phyloP scores from a whole-genome alignment of 2,329 filamentous ascomycete genomes.

The Raffaelea albimanens region DNA sequence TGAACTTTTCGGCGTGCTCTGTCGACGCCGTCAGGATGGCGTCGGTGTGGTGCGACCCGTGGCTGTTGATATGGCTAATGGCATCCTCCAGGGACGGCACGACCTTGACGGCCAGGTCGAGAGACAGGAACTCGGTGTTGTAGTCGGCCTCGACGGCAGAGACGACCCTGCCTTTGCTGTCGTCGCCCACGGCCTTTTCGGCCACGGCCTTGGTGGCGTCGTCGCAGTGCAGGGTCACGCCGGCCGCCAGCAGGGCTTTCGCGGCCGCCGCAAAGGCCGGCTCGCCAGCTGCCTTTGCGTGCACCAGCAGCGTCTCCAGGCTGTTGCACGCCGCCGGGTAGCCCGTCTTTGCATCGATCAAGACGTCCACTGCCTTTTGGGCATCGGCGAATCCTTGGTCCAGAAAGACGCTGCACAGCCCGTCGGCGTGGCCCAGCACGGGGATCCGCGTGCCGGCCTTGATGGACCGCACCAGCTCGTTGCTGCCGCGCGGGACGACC shows the following conservation, averaged over 20 bases:
- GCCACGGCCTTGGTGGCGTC: conserved; percentile 48
- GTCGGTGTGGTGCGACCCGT: conserved; percentile 93
- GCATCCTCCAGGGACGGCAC: conserved; percentile 61
- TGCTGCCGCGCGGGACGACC: conserved; percentile 85
- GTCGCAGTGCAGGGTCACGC: conserved; percentile 80
- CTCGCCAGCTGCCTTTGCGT: conserved; percentile 59
- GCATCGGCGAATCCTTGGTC: conserved; percentile 56
- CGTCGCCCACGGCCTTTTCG: conserved; percentile 16
- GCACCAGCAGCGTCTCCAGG: conserved; percentile 82
- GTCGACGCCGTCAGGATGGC: conserved; percentile 67
- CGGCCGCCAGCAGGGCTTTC: conserved; percentile 60
- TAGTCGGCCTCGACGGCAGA: conserved; percentile 64
- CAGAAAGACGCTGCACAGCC: conserved; percentile 80
- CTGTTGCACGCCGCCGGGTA: conserved; percentile 96
- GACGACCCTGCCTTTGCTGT: conserved; percentile 34
- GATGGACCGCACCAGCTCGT: conserved; percentile 82
- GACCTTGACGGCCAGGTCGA: conserved; percentile 75
- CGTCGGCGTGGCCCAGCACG: conserved; percentile 91
- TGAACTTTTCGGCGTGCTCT: conserved; percentile 67
- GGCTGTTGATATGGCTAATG: conserved; percentile 79
- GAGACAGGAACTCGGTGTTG: conserved; percentile 79
- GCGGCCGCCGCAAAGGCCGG: conserved; percentile 58
- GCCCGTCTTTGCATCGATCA: conserved; percentile 86
- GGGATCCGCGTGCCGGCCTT: conserved; percentile 89
- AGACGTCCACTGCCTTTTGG: conserved; percentile 61